Percentiles rank a stretch among this genome's conserved stretches.
Evolutionary conservation across 1,284 basidiomycete genomes (phyloP).

Genomic region (Austroboletus novae-zelandiae): DNA sequence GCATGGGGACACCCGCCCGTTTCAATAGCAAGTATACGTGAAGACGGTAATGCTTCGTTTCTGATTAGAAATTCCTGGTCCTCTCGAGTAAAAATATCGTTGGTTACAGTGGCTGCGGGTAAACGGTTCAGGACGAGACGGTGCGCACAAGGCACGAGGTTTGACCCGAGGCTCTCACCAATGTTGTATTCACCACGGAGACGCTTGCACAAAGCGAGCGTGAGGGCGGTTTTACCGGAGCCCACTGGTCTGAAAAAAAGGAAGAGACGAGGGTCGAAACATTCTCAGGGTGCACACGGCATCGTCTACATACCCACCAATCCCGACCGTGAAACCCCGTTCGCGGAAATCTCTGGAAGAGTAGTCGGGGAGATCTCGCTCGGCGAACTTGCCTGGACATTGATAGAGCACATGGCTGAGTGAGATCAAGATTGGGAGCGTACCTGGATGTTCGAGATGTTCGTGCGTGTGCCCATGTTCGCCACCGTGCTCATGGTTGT

Average conservation of each 20-base stretch:
- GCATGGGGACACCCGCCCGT: slow-evolving; percentile 96
- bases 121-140: slow-evolving; percentile 13
- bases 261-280: slow-evolving; percentile 3
- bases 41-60: slow-evolving; percentile 82
- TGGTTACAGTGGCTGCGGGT: slow-evolving; percentile 83
- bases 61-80: slow-evolving; percentile 97
- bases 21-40: slow-evolving; percentile 94
- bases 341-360: slow-evolving; percentile 84
- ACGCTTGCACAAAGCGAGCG: slow-evolving; percentile 86
- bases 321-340: slow-evolving; percentile 94
- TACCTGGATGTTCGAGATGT: slow-evolving; percentile 84
- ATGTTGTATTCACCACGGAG: slow-evolving; percentile 88
- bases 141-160: slow-evolving; percentile 1
- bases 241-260: slow-evolving; percentile 76
- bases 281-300: background rate
- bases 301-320: slow-evolving; percentile 74
- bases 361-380: slow-evolving; percentile 92
- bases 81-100: slow-evolving; percentile 96
- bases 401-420: slow-evolving; percentile 6
- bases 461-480: slow-evolving; percentile 93
- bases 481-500: slow-evolving; percentile 42
- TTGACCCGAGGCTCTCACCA: slow-evolving; percentile 45
- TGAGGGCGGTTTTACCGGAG: slow-evolving; percentile 95
- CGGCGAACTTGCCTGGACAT: slow-evolving; percentile 79
- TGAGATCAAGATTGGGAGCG: slow-evolving; percentile 15